Base-by-base conservation (phyloP, 768 basidiomycete genomes). In the Pluteus cervinus region DNA sequence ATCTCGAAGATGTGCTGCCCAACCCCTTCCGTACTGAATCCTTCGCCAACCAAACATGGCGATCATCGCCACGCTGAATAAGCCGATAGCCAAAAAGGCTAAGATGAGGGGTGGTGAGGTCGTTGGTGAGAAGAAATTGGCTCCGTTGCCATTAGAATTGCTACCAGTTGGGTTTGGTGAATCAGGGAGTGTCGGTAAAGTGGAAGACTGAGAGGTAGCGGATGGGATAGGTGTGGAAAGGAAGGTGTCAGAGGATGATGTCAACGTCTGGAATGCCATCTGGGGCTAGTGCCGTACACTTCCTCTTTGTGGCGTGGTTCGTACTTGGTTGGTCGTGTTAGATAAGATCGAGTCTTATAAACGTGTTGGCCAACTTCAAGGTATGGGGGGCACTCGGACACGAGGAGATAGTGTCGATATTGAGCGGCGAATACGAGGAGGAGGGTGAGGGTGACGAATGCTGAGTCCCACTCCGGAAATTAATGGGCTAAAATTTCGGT, bases 71-170 rank as follows among this genome's bases (percentile, higher is more conserved):
- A 65, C 53, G 14, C 59, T 54, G 44, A 80, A 75, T 12, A 82
- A 48, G 3, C 73, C 75, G 20, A 78, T 66, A n/a, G 73, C 71
- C 17, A 82, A 56, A 48, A 79, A 75, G 2, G 71, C 75, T 24
- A 80, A 62, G 31, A 82, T 71, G 45, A 81, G 61, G 5, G 75
- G 73, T 0, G 75, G 72, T 0, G 75, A 75, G 8, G 58, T 62
- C 1, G 46, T 46, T 2, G 61, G 47, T n/a, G 60, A 47, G 43
- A 66, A 57, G 11, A 24, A 24, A 16, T 18, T 32, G 37, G 8
- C 17, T 37, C 12, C 25, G 14, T 25, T 33, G 20, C 22, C 26
- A 12, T 17, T 17, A 25, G 36, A 22, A 7, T 40, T 33, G 14
- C 35, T 37, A 31, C 26, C 15, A n/a, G 31, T 34, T 25, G 18